phyloP scores from a whole-genome alignment of 805 yeast species.

The Komagataella phaffii region DNA sequence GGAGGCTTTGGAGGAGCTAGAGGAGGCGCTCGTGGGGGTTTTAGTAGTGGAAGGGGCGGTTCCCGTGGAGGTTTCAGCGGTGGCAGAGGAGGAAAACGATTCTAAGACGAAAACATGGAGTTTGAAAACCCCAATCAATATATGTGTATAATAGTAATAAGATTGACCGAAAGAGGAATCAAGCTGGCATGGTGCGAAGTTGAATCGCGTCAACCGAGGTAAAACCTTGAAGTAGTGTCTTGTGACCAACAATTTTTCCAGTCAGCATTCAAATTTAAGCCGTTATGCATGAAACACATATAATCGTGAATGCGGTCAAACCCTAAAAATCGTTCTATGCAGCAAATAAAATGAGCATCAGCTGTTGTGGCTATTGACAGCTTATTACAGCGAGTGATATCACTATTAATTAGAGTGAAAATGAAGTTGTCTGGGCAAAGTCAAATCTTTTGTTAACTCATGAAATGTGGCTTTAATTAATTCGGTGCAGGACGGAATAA shows the following conservation, averaged over 20 bases:
- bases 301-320: no score
- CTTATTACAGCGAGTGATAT: no score
- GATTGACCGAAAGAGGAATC: not conserved
- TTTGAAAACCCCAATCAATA: not conserved
- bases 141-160: not conserved
- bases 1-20: conserved; percentile 33
- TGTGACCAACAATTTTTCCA: not conserved
- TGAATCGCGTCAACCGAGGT: not conserved
- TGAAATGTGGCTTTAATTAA: no score
- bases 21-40: conserved; percentile 35
- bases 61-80: conserved; percentile 11
- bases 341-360: no score
- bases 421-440: no score
- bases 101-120: not conserved
- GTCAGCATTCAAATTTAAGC: no score
- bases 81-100: conserved; percentile 8
- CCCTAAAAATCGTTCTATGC: no score
- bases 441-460: no score
- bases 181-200: not conserved
- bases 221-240: not conserved
- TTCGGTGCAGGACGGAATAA: no score
- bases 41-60: conserved; percentile 27
- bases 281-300: no score
- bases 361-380: no score
- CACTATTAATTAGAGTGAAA: no score